A percentile compares a stretch with the other conserved stretches of the same genome.
Conservation (phyloP, 805 yeast species). For the Nadsonia fulvescens region DNA sequence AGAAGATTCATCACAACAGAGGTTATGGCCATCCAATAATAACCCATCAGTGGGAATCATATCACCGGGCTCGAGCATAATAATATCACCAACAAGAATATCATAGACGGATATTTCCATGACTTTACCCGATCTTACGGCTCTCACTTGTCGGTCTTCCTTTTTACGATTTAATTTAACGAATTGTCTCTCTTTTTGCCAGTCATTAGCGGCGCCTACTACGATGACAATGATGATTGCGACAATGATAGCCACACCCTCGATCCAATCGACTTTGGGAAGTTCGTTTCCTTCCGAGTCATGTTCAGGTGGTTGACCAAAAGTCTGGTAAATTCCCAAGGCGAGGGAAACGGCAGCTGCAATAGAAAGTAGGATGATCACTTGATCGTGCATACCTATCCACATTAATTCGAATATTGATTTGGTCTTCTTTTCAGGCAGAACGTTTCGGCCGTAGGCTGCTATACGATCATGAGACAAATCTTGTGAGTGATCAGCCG, state of each 20-base stretch:
- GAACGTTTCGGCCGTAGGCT: slow-evolving; percentile 48
- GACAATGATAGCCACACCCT: slow-evolving; percentile 90
- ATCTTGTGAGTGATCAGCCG: slow-evolving; percentile 10
- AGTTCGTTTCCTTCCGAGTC: slow-evolving; percentile 61
- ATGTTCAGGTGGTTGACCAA: slow-evolving; percentile 61
- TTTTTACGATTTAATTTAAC: slow-evolving; percentile 74
- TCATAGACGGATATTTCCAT: slow-evolving; percentile 52
- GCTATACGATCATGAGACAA: slow-evolving; percentile 20
- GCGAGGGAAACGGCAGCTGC: slow-evolving; percentile 87
- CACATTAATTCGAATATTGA: slow-evolving; percentile 50
- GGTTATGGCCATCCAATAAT: slow-evolving; percentile 42
- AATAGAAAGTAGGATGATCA: slow-evolving; percentile 58
- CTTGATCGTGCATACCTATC: slow-evolving; percentile 83
- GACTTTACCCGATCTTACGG: slow-evolving; percentile 55
- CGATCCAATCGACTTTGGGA: slow-evolving; percentile 94
- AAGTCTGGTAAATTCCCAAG: slow-evolving; percentile 79
- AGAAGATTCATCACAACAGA: slow-evolving; percentile 83
- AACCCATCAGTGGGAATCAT: slow-evolving; percentile 80
- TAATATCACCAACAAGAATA: slow-evolving; percentile 70
- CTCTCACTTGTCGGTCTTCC: slow-evolving; percentile 64
- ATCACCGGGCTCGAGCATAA: slow-evolving; percentile 82
- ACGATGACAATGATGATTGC: slow-evolving; percentile 82
- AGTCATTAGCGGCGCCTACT: slow-evolving; percentile 92
- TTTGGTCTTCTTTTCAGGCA: slow-evolving; percentile 57
- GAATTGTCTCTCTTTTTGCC: slow-evolving; percentile 89